Conservation (phyloP, 2,329 filamentous ascomycete genomes). For the Aspergillus vadensis region DNA sequence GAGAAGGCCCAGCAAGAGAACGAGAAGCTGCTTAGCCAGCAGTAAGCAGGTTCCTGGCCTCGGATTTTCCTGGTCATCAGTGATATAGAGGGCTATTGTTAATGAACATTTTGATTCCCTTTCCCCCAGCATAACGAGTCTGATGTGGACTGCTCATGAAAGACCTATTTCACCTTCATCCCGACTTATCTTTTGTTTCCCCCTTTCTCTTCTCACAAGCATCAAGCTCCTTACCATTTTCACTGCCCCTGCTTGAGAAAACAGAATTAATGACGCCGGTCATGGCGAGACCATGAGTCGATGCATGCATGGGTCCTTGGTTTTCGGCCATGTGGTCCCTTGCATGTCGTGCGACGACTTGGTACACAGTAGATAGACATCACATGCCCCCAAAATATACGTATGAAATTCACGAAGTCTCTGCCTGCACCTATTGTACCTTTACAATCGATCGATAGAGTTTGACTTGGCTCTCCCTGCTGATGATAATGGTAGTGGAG, state of each 20-base stretch:
- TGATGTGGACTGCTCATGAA: conserved; percentile 12
- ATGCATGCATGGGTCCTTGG: conserved; percentile 8
- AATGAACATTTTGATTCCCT: conserved; percentile 14
- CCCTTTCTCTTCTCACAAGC: background rate
- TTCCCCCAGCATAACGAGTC: conserved; percentile 10
- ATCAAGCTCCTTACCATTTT: conserved; percentile 12
- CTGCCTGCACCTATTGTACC: background rate
- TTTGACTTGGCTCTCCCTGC: background rate
- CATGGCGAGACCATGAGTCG: conserved; percentile 21
- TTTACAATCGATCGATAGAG: background rate
- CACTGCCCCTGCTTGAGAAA: conserved; percentile 23
- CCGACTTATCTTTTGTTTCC: conserved; percentile 2
- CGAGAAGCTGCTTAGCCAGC: conserved; percentile 74
- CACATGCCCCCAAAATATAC: conserved; percentile 35
- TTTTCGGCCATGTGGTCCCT: conserved; percentile 18
- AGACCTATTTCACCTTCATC: conserved; percentile 10
- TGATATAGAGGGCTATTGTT: conserved; percentile 16
- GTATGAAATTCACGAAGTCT: conserved; percentile 22
- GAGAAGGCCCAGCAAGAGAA: conserved; percentile 97
- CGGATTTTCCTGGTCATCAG: background rate
- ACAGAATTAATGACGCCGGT: conserved; percentile 29
- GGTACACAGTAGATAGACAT: conserved; percentile 39
- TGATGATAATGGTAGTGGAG: background rate
- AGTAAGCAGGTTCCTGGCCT: conserved; percentile 29
- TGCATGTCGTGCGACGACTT: conserved; percentile 22